Evolutionary conservation across 345 rosid genomes (phyloP), one percentile per base, ranked within the genome.

Genomic region (Citrus medica): DNA sequence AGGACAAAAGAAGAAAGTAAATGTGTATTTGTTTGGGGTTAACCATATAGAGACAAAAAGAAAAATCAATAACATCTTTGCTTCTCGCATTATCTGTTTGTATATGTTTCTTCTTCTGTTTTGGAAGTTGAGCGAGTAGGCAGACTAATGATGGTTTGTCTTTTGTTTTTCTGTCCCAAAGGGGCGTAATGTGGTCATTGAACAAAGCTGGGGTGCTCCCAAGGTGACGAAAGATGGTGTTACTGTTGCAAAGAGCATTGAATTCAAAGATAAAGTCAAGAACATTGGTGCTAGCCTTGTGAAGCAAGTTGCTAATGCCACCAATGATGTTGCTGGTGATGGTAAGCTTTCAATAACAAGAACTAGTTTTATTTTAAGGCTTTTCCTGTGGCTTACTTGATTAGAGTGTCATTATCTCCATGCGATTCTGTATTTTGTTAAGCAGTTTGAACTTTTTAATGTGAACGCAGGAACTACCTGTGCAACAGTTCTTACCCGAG

Each of bases 141-240:
- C 30, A 16, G 48, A 51, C 28, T 19, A 38, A 38, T 30, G 12
- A n/a, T 8, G 32, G 40, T 77, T 60, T 25, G 30, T 77, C 4
- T 21, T 53, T 16, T 53, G 4, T 9, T 7, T 37, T 77, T 56
- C 53, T 60, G 60, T 33, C 75, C 72, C 46, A 30, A 76, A 97
- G 99, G 99, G 99, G 4, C 94, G 98, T 51, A 97, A 85, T 84
- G 99, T 97, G 82, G 94, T 94, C 70, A 81, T 97, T 68, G 98
- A 93, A 76, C 99, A 96, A 89, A 96, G 98, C 83, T 97, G 79
- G 85, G 98, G 98, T 79, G 92, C 98, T 64, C 98, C 99, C 2
- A 97, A 97, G 80, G 99, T 97, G 61, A 97, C 98, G 10, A 97
- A 97, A 84, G 99, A 97, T 81, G 99, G 98, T 79, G 99, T 92